Conservation (phyloP, 225 moss, liverwort and hornwort species). For the Pleurozium schreberi region DNA sequence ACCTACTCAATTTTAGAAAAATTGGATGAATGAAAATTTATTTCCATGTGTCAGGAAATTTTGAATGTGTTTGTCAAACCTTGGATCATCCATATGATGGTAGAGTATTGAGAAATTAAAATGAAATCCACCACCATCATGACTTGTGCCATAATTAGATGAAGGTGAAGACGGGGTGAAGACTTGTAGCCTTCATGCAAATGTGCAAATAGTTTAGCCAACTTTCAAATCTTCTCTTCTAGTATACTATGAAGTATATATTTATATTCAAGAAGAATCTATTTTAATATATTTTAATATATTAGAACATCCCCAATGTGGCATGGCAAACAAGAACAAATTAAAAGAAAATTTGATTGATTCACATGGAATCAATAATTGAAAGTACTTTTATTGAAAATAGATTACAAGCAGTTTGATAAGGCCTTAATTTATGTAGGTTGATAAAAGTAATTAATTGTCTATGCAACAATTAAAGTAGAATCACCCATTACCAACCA, state of each 20-base stretch:
- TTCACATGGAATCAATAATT: neutral
- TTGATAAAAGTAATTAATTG: neutral
- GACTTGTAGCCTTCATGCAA: neutral
- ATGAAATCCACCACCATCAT: neutral
- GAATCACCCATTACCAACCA: no score
- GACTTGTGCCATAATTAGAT: no score
- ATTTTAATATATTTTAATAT: neutral
- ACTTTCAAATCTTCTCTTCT: neutral
- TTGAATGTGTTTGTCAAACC: no score
- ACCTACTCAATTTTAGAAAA: neutral
- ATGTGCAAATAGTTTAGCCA: fast-evolving
- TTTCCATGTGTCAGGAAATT: neutral
- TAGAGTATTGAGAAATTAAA: neutral
- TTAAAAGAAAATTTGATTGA: neutral
- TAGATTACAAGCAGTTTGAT: neutral
- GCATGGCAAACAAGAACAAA: neutral
- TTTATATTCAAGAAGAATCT: fast-evolving
- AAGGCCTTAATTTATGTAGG: neutral
- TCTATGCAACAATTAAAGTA: no score
- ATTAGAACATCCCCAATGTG: fast-evolving
- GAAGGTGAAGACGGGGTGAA: neutral
- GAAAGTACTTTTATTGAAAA: neutral
- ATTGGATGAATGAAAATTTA: neutral
- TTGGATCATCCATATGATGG: neutral
- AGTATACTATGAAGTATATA: fast-evolving